Conservation (phyloP, 768 basidiomycete species). For the Tylopilus balloui region DNA sequence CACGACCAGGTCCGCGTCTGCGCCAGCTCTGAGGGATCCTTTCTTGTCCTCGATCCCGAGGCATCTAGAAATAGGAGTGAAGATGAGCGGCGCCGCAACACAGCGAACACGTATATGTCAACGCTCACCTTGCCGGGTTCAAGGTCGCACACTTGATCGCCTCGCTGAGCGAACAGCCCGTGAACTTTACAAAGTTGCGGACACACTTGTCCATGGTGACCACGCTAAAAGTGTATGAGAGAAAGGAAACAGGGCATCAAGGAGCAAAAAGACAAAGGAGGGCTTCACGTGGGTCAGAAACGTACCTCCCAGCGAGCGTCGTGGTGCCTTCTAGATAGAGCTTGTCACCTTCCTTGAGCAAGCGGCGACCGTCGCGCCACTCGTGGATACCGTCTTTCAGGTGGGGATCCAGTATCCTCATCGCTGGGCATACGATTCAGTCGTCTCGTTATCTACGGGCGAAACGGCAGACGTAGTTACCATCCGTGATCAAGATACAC, state of each 20-base stretch:
- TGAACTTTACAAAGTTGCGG: slow-evolving; percentile 79
- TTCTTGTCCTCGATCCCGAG: slow-evolving; percentile 76
- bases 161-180: slow-evolving; percentile 76
- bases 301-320: slow-evolving; percentile 84
- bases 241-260: background rate
- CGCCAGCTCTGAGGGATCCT: slow-evolving; percentile 77
- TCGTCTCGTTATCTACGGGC: background rate
- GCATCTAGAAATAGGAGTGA: slow-evolving; percentile 41
- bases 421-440: slow-evolving; percentile 43
- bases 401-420: slow-evolving; percentile 82
- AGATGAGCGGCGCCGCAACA: background rate
- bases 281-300: background rate
- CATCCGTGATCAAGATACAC: slow-evolving; percentile 87
- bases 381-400: slow-evolving; percentile 80
- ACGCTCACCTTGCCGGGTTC: slow-evolving; percentile 71
- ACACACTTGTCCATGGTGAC: slow-evolving; percentile 82
- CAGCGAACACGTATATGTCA: background rate
- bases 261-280: background rate
- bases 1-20: slow-evolving; percentile 81
- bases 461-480: slow-evolving; percentile 37
- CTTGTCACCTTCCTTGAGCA: slow-evolving; percentile 77
- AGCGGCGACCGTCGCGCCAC: slow-evolving; percentile 80
- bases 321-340: slow-evolving; percentile 81
- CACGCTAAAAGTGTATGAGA: slow-evolving; percentile 44
- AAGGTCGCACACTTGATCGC: slow-evolving; percentile 84